Evolutionary conservation across 495 filamentous ascomycete species (phyloP), one percentile per base, ranked within the genome.

Genomic region (Elasticomyces elasticus): DNA sequence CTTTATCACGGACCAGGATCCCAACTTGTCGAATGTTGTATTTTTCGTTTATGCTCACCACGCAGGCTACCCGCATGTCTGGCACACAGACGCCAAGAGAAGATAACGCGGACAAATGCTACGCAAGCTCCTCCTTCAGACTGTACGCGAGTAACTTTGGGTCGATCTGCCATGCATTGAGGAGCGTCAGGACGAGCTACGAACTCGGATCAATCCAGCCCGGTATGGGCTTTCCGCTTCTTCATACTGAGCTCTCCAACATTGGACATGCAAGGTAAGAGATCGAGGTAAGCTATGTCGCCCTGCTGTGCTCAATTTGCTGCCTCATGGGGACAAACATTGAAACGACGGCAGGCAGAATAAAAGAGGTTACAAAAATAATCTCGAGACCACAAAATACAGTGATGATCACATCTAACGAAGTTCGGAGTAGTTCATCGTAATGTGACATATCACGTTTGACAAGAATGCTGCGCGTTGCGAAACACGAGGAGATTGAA

Each of bases 381-480:
- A 83, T 82, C 66, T 89, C 25, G 64, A 86, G 30, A 70, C 73
- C 37, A 84, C 80, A 20, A 69, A 74, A 33, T 65, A 79, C 30
- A 75, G 74, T 53, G 83, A 88, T 63, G 81, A 76, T 54, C 73
- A 86, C 40, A 76, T 81, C 1, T 85, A 84, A 3, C 74, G 85
- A 28, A 76, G 86, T 11, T 82, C 80, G 80, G 85, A 87, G 69
- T 87, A 88, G 63, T n/a, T n/a, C n/a, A n/a, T n/a, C n/a, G n/a
- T n/a, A n/a, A 70, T 85, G 13, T 89, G 82, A 81, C 82, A 83
- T 50, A 82, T 76, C 50, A 68, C 87, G 10, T 87, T 87, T 55
- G 76, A 74, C 1, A 58, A 60, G n/a, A 49, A 79, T 27, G 71
- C 74, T 11, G 72, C 79, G 9, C 63, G 76, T 40, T 89, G 86